phyloP scores from a whole-genome alignment of 495 filamentous ascomycete genomes.

The Daldinia vernicosa region DNA sequence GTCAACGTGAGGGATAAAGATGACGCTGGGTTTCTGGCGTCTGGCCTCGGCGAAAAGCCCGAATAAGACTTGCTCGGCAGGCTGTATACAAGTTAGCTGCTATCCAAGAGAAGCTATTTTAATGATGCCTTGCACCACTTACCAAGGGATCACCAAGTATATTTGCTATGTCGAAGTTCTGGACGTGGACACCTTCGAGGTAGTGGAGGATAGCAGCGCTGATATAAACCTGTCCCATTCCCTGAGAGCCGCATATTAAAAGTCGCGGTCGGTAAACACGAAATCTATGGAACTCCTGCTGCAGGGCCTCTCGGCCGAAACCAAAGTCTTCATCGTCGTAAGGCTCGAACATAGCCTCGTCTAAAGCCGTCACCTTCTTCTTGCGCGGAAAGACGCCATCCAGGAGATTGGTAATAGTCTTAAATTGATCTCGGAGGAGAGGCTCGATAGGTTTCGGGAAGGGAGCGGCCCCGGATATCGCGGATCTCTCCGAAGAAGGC shows the following conservation, averaged over 20 bases:
- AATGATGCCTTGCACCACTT: slow-evolving; percentile 27
- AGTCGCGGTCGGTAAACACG: slow-evolving; percentile 89
- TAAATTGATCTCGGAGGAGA: slow-evolving; percentile 75
- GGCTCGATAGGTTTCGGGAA: slow-evolving; percentile 83
- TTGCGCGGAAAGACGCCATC: slow-evolving; percentile 81
- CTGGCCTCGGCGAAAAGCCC: slow-evolving; percentile 91
- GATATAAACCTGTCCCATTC: slow-evolving; percentile 95
- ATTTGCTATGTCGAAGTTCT: slow-evolving; percentile 91
- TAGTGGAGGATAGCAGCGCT: slow-evolving; percentile 86
- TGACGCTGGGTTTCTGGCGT: slow-evolving; percentile 93
- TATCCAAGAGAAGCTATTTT: background rate
- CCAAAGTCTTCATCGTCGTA: slow-evolving; percentile 76
- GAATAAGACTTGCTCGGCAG: slow-evolving; percentile 85
- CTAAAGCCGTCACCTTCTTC: slow-evolving; percentile 85
- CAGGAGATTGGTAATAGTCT: slow-evolving; percentile 69
- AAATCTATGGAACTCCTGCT: slow-evolving; percentile 88
- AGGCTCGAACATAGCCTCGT: slow-evolving; percentile 95
- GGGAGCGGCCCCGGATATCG: slow-evolving; percentile 79
- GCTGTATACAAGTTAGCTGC: slow-evolving; percentile 54
- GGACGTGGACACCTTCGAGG: slow-evolving; percentile 92
- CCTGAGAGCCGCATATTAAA: slow-evolving; percentile 76
- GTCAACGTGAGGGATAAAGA: slow-evolving; percentile 91
- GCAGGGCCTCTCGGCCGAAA: slow-evolving; percentile 84
- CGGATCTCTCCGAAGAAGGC: slow-evolving; percentile 89
- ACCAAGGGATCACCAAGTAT: slow-evolving; percentile 69